Evolutionary conservation across 1,284 basidiomycete genomes (phyloP), one percentile per base, ranked within the genome.

Genomic region (Uromyces viciae-fabae): DNA sequence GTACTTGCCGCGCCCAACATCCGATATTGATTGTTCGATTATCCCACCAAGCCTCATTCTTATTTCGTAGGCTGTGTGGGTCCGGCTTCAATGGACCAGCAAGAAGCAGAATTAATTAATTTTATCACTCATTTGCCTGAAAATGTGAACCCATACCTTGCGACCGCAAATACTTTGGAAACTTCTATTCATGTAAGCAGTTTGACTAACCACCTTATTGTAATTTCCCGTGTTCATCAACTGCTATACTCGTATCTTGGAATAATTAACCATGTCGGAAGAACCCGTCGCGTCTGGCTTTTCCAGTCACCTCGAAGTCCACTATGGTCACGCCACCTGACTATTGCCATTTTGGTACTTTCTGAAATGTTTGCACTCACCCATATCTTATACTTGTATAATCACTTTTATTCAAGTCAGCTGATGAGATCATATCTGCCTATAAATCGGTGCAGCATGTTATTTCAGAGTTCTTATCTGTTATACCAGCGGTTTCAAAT

Each of bases 301-400:
- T 33, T 60, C 28, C 9, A 66, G 62, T 40, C 36, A 14, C 62
- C 62, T 8, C 33, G 3, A 42, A 66, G 62, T 40, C 62, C 62
- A 14, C 62, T 40, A 40, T 66, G 62, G 62, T 66, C 62, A 22
- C 36, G 62, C 62, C 62, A 40, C 36, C 31, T 66, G 28, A 66
- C 38, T 19, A 17, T 66, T 22, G 62, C 43, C 43, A 40, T 66
- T 25, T 66, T 66, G 62, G 62, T 66, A 25, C 14, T 66, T 25
- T 66, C 40, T 66, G 19, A 11, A 19, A 66, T 66, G 62, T 66
- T 5, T 40, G 62, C 28, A 36, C 33, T 33, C 11, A 22, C 31
- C 9, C 7, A 2, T 36, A 14, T 36, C 28, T 62, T 36, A 14
- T 36, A 17, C 22, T n/a, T n/a, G 8, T 8, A 22, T 28, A 8